Percentiles rank a stretch among this genome's conserved stretches.
These are phyloP conservation scores for Parmelia sp. DNA, from an alignment of 495 filamentous ascomycete genomes.

Conservation along the genomic window DNA sequence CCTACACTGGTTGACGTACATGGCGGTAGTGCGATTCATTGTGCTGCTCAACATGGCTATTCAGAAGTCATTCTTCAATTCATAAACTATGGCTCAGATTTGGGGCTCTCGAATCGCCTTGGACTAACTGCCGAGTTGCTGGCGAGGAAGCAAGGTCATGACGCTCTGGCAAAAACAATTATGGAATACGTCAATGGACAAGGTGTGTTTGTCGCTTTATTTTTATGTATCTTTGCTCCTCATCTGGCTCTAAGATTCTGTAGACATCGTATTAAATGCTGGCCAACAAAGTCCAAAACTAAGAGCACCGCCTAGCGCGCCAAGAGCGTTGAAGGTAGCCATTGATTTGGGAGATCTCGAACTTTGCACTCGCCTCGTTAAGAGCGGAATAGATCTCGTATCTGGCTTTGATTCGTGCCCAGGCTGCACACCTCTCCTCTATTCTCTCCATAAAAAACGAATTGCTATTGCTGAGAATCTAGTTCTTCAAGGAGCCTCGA, in stretches of 20 bases:
- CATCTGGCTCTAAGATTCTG: not conserved
- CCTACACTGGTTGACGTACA: not conserved
- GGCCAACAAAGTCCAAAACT: not conserved
- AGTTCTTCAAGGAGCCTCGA: not conserved
- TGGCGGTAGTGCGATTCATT: not conserved
- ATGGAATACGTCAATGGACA: not conserved
- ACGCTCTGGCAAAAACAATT: not conserved
- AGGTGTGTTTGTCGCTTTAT: not conserved
- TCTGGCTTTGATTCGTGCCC: not conserved
- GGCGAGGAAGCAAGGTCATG: slow-evolving; percentile 1
- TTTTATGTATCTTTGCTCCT: no score
- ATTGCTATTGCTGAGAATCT: not conserved
- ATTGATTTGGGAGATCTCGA: slow-evolving; percentile 3
- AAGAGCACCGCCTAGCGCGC: not conserved
- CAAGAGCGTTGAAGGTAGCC: slow-evolving; percentile 12
- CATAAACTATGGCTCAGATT: not conserved
- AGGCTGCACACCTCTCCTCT: slow-evolving; percentile 11
- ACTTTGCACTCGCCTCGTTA: slow-evolving; percentile 4
- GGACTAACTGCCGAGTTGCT: not conserved
- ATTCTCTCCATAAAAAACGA: not conserved
- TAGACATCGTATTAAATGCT: not conserved
- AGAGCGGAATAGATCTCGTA: not conserved
- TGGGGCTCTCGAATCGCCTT: not conserved
- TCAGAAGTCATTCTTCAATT: not conserved
- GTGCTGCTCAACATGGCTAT: not conserved